Evolutionary conservation across 225 moss, liverwort and hornwort genomes (phyloP).

Genomic region (Rhytidiadelphus loreus): DNA sequence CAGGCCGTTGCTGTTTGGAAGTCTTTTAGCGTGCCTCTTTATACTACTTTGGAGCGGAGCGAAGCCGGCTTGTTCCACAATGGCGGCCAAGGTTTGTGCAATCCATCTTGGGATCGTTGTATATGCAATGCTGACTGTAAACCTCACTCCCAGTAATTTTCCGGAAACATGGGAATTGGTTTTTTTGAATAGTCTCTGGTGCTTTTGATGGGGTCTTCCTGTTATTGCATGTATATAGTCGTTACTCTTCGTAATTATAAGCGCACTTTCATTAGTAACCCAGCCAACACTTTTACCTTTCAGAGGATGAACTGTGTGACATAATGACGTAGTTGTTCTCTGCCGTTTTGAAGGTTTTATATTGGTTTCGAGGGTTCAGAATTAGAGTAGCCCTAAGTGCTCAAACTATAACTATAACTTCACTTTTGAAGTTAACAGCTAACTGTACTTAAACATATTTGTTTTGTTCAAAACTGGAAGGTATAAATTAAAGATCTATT

Average conservation of each 20-base stretch:
- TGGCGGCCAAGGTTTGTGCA: constrained; percentile 39
- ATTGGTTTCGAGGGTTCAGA: neutral
- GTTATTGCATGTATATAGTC: neutral
- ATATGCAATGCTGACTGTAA: neutral
- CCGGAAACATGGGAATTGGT: neutral
- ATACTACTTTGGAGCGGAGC: constrained; percentile 36
- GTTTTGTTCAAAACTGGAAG: neutral
- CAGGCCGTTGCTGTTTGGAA: constrained; percentile 27
- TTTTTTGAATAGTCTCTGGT: neutral
- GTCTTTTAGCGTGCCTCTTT: constrained; percentile 19
- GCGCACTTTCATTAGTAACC: neutral
- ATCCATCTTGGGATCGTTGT: neutral
- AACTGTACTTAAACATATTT: neutral
- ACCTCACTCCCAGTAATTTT: neutral
- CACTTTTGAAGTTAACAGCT: neutral
- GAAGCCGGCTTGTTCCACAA: constrained; percentile 26
- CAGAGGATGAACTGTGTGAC: neutral
- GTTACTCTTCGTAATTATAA: neutral
- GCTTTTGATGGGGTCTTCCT: neutral
- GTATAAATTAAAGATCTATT: neutral
- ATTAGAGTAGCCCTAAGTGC: too few species aligned
- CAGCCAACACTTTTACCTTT: neutral
- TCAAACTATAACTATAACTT: neutral
- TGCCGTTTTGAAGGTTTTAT: neutral
- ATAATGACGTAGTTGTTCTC: neutral